A percentile compares a stretch with the other conserved stretches of the same genome.
These are phyloP conservation scores for Arthrinium phaeospermum DNA, from an alignment of 2,329 filamentous ascomycete genomes.

Conservation along the genomic window DNA sequence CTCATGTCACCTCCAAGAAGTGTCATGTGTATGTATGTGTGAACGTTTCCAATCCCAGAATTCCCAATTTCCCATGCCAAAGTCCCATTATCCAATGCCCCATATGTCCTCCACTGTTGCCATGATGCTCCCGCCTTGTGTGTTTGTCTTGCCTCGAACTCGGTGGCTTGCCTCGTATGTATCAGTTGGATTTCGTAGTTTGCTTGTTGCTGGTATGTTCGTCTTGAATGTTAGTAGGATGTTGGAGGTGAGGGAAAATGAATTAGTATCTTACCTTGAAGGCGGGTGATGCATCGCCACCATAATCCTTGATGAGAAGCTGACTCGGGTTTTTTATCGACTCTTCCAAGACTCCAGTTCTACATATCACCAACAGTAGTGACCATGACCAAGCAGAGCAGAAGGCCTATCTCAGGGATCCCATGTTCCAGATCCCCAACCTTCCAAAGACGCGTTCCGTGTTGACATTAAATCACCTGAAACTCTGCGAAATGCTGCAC, in stretches of 20 bases:
- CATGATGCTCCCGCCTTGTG: neutral
- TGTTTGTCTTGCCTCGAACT: neutral
- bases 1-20: neutral
- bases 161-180: neutral
- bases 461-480: conserved; percentile 11
- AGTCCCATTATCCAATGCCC: neutral
- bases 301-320: conserved; percentile 11
- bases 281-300: neutral
- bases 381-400: neutral
- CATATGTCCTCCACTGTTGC: neutral
- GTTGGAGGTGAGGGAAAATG: neutral
- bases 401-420: neutral
- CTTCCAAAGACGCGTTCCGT: neutral
- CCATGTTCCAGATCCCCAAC: neutral
- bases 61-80: neutral
- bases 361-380: neutral
- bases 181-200: neutral
- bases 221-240: neutral
- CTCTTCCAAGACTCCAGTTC: neutral
- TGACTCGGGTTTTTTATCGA: neutral
- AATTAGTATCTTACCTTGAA: neutral
- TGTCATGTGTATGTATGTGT: neutral
- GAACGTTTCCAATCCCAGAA: neutral
- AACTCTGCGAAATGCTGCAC: conserved; percentile 4
- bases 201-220: neutral